phyloP scores from a whole-genome alignment of 2,329 filamentous ascomycete genomes.

The Neonectria coccinea region DNA sequence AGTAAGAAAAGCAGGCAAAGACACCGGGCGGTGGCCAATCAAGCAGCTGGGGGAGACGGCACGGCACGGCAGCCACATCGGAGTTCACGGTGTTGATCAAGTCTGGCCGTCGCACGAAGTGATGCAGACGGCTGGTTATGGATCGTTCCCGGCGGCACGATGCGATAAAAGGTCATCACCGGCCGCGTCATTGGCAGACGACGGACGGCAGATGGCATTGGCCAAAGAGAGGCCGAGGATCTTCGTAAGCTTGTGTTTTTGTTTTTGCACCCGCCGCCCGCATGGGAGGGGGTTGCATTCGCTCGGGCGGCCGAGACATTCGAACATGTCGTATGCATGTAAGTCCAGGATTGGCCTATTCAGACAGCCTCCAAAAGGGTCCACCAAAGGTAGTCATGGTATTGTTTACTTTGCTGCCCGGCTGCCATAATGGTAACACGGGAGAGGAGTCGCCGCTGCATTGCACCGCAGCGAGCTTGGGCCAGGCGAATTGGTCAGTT shows the following conservation, averaged over 20 bases:
- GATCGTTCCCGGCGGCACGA: background rate
- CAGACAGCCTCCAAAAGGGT: background rate
- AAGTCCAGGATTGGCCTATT: background rate
- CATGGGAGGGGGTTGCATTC: background rate
- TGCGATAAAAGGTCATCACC: background rate
- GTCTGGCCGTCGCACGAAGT: background rate
- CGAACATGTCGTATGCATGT: background rate
- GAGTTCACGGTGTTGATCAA: background rate
- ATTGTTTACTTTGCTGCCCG: background rate
- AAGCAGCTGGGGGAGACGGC: background rate
- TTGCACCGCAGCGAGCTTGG: background rate
- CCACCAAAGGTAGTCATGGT: background rate
- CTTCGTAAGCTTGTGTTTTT: background rate
- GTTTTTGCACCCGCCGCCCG: background rate
- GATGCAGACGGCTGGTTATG: background rate
- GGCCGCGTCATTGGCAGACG: background rate
- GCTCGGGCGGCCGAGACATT: background rate
- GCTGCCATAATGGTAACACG: background rate
- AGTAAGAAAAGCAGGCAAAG: background rate
- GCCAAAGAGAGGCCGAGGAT: background rate
- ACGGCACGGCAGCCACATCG: background rate
- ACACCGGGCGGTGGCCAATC: background rate
- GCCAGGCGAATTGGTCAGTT: background rate
- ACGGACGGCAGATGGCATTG: background rate
- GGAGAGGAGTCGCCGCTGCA: background rate